phyloP scores from a whole-genome alignment of 2,329 filamentous ascomycete genomes.

The Microcera coccophila region DNA sequence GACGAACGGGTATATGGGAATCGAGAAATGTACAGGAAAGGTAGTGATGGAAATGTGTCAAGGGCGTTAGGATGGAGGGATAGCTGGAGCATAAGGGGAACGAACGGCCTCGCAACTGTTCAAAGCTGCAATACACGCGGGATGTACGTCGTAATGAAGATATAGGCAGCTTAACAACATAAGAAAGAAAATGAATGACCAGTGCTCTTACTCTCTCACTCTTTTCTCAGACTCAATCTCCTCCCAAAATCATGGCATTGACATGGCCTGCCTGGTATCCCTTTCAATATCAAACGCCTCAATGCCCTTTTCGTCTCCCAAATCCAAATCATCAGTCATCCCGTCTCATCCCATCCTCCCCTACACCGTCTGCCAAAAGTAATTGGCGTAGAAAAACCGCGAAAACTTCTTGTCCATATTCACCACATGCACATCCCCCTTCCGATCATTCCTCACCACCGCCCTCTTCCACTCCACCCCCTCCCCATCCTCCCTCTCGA shows the following conservation, averaged over 20 bases:
- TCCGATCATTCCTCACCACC: constrained; percentile 76
- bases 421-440: constrained; percentile 90
- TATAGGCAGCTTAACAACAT: not conserved
- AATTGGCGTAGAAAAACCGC: constrained; percentile 87
- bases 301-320: constrained; percentile 11
- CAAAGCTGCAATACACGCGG: too few relatives aligned
- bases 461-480: constrained; percentile 85
- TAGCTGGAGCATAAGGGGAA: too few relatives aligned
- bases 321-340: not conserved
- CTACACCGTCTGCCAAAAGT: constrained; percentile 87
- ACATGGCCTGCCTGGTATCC: not conserved
- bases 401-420: constrained; percentile 93
- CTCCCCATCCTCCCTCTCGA: constrained; percentile 67
- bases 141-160: not conserved
- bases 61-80: too few relatives aligned
- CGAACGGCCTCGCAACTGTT: too few relatives aligned
- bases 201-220: not conserved
- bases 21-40: too few relatives aligned
- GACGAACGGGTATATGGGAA: constrained; percentile 9
- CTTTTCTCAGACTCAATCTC: not conserved
- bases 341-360: not conserved
- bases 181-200: not conserved
- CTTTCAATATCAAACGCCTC: constrained; percentile 13
- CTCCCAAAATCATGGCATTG: not conserved
- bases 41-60: too few relatives aligned